Percentiles rank a stretch among this genome's conserved stretches.
Conservation (phyloP, 2,329 filamentous ascomycete genomes). For the Paracoccidioides lutzii region DNA sequence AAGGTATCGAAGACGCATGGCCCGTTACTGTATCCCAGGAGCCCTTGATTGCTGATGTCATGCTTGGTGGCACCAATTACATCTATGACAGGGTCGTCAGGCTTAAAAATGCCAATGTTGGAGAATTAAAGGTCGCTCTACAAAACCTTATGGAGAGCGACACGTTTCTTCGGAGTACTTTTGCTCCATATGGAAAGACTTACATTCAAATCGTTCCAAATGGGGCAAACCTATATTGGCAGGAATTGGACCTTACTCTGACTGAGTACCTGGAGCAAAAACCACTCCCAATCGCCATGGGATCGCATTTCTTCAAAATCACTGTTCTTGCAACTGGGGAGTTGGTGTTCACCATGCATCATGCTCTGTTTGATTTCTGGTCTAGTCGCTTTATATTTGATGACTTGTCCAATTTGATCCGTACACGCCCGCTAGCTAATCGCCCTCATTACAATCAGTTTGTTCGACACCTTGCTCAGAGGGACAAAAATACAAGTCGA, state of each 20-base stretch:
- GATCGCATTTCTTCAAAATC: conserved; percentile 7
- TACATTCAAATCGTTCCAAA: conserved; percentile 10
- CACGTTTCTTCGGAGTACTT: conserved; percentile 8
- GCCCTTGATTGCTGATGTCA: background rate
- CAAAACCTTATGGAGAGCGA: background rate
- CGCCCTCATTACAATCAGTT: background rate
- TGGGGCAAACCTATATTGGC: conserved; percentile 5
- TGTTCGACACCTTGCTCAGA: background rate
- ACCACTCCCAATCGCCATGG: conserved; percentile 6
- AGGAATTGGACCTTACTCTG: conserved; percentile 4
- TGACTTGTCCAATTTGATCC: conserved; percentile 10
- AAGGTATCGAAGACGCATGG: background rate
- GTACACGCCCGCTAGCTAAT: background rate
- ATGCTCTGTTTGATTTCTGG: conserved; percentile 24
- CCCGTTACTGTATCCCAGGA: background rate
- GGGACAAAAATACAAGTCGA: background rate
- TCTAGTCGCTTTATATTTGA: conserved; percentile 20
- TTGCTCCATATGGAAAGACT: conserved; percentile 4
- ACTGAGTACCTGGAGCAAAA: conserved; percentile 7
- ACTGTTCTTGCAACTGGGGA: conserved; percentile 7
- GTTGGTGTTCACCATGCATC: conserved; percentile 21
- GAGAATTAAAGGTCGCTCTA: conserved; percentile 5
- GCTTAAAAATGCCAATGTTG: background rate
- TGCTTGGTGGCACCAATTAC: background rate
- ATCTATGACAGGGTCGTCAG: background rate